Conservation (phyloP, 2,329 filamentous ascomycete species). For the Xylaria sp. region DNA sequence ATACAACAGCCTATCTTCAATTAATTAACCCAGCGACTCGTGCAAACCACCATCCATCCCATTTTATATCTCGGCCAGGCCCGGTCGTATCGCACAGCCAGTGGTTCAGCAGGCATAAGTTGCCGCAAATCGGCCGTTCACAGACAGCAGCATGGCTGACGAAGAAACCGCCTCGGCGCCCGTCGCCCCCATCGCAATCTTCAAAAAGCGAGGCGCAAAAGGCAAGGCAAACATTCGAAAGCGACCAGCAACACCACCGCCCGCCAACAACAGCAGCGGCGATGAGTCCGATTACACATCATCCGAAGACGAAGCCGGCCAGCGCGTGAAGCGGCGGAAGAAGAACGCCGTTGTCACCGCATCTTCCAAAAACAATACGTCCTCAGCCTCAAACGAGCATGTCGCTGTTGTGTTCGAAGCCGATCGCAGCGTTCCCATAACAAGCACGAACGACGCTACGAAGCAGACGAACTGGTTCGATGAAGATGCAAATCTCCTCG, state of each 20-base stretch:
- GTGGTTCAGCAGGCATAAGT: not conserved
- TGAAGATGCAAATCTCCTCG: conserved; percentile 68
- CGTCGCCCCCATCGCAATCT: conserved; percentile 65
- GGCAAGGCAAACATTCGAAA: conserved; percentile 80
- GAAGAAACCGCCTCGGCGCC: conserved; percentile 34
- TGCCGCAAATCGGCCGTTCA: not conserved
- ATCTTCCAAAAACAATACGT: conserved; percentile 58
- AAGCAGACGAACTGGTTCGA: conserved; percentile 91
- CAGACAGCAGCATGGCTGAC: conserved; percentile 30
- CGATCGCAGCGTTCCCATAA: conserved; percentile 66
- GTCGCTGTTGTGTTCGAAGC: conserved; percentile 62
- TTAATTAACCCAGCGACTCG: not conserved
- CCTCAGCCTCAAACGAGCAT: conserved; percentile 47
- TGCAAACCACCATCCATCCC: not conserved
- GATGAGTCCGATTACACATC: conserved; percentile 70
- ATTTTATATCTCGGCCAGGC: too few species aligned
- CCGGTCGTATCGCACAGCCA: not conserved
- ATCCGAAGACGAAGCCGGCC: conserved; percentile 78
- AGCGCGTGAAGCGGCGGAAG: conserved; percentile 77
- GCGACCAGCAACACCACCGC: conserved; percentile 77
- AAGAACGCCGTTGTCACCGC: conserved; percentile 72
- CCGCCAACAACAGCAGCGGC: conserved; percentile 60
- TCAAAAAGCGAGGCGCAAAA: conserved; percentile 86
- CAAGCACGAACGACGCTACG: conserved; percentile 82
- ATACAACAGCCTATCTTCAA: not conserved